Base-by-base conservation (phyloP, 106 monocot species). In the Ottelia alismoides region DNA sequence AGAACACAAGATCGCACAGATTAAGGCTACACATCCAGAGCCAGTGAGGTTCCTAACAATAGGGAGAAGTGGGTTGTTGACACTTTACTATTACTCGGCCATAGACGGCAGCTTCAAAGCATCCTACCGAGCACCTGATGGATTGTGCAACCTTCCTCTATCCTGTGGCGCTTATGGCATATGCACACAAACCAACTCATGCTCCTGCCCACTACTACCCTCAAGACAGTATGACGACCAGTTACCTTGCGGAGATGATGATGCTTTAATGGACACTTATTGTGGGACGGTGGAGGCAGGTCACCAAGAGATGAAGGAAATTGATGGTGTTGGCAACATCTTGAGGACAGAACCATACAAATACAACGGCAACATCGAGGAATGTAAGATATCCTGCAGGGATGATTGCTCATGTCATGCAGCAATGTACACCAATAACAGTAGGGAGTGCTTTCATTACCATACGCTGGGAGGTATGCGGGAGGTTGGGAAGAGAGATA, bases 91-190 rank as follows among this genome's bases (percentile, higher is more conserved):
- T 49, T 79, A 66, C 63, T 59, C 61, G 0, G 17, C 56, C 0
- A 10, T 28, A 0, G 16, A 28, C 12, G 21, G 48, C 2, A 54
- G 46, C 30, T 66, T 79, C 25, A 20, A 63, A 44, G 49, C 68
- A 12, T 76, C 72, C 10, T 76, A 62, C 20, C 48, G 57, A 49
- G 71, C 70, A 1, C 52, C 70, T 31, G 10, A 52, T 1, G 22
- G 50, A 0, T 53, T 63, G 11, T 83, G 82, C 30, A 55, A 71
- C 47, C 71, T 83, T 21, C 82, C 82, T 0, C 56, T 82, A 10
- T 25, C 77, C 5, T 82, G 82, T 32, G 74, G 63, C 20, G 27
- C 27, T 23, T 66, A 46, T 23, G 51, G 65, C 31, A 49, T 82
- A 2, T 82, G 82, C 30, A 43, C 52, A 9, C 14, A 43, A 30